phyloP scores from a whole-genome alignment of 768 basidiomycete species.

The Cubamyces lactineus region DNA sequence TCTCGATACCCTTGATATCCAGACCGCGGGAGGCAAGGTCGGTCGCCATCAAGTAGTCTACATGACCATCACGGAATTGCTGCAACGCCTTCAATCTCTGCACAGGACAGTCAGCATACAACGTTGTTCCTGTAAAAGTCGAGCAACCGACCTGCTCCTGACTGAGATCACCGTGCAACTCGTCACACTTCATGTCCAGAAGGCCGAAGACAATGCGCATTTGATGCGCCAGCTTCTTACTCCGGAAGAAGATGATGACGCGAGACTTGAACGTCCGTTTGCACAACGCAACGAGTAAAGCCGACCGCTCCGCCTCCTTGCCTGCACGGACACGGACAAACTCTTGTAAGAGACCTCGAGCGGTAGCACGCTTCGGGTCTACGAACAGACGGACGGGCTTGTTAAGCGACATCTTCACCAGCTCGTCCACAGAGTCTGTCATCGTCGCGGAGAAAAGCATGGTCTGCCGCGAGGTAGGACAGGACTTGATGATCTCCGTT shows the following conservation, averaged over 20 bases:
- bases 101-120: conserved; percentile 8
- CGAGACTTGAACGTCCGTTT: conserved; percentile 82
- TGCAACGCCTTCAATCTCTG: conserved; percentile 88
- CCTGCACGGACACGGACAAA: conserved; percentile 90
- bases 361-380: conserved; percentile 88
- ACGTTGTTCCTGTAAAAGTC: conserved; percentile 22
- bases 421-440: conserved; percentile 94
- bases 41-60: conserved; percentile 95
- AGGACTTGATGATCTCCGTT: conserved; percentile 88
- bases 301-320: conserved; percentile 75
- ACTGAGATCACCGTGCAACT: conserved; percentile 92
- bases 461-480: conserved; percentile 87
- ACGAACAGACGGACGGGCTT: conserved; percentile 95
- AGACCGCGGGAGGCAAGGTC: conserved; percentile 94
- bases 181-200: conserved; percentile 86
- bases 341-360: conserved; percentile 87
- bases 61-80: conserved; percentile 81
- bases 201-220: conserved; percentile 92
- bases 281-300: conserved; percentile 80
- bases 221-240: conserved; percentile 97
- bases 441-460: conserved; percentile 99
- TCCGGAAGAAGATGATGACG: conserved; percentile 92
- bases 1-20: conserved; percentile 97
- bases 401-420: conserved; percentile 90
- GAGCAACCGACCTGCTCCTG: conserved; percentile 81